Evolutionary conservation across 306 rosid genomes (phyloP).

Genomic region (Benincasa hispida): DNA sequence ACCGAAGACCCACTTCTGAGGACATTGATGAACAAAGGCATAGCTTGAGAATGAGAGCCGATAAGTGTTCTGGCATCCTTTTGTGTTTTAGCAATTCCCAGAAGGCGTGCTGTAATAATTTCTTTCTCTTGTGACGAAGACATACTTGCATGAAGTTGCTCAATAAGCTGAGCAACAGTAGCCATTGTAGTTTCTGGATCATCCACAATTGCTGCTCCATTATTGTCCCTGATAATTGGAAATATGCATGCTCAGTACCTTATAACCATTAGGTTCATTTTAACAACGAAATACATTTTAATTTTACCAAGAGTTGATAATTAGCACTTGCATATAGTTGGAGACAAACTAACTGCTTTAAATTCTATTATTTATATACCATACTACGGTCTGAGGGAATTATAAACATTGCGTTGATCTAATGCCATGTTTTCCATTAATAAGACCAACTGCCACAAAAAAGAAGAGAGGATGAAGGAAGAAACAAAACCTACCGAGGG

Average conservation of each 20-base stretch:
- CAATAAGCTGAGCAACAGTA: conserved; percentile 67
- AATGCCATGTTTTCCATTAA: not conserved
- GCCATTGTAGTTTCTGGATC: conserved; percentile 77
- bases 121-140: conserved; percentile 78
- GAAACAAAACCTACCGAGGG: conserved; percentile 30
- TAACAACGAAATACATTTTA: not conserved
- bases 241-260: not conserved
- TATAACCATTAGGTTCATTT: not conserved
- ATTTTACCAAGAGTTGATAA: not conserved
- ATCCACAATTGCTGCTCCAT: conserved; percentile 37
- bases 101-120: conserved; percentile 54
- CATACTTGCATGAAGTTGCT: conserved; percentile 76
- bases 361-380: not conserved
- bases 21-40: conserved; percentile 90
- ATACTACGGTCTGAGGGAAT: not conserved
- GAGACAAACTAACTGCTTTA: not conserved
- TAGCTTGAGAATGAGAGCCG: conserved; percentile 94
- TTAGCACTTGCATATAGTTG: not conserved
- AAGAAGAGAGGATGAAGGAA: not conserved
- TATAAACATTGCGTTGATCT: not conserved
- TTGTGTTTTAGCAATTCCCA: conserved; percentile 50
- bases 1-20: conserved; percentile 70
- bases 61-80: conserved; percentile 74
- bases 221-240: conserved; percentile 38
- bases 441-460: not conserved